Conservation (phyloP, 495 filamentous ascomycete genomes). For the Penicillium cosmopolitanum region DNA sequence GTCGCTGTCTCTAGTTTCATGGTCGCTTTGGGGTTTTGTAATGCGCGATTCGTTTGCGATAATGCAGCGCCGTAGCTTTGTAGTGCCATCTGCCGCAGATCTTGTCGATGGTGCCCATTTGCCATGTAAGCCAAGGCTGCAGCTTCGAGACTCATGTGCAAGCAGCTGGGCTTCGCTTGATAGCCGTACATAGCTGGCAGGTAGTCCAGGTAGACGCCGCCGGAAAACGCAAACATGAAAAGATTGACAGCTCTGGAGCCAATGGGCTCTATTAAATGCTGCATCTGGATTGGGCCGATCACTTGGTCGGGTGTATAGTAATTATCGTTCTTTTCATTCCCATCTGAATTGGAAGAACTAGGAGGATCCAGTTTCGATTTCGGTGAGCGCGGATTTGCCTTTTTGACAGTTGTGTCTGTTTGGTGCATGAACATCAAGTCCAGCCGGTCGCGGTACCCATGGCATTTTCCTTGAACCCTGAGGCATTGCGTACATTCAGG, state of each 20-base stretch:
- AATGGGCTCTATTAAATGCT: slow-evolving; percentile 2
- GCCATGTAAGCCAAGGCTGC: slow-evolving; percentile 10
- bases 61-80: no score
- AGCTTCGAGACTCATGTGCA: slow-evolving; percentile 11
- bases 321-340: no score
- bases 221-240: slow-evolving; percentile 7
- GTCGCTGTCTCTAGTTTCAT: no score
- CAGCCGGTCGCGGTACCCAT: slow-evolving; percentile 7
- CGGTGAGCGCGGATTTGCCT: background rate
- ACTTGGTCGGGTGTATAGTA: background rate
- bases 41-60: no score
- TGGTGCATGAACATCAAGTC: slow-evolving; percentile 15
- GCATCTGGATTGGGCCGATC: slow-evolving; percentile 6
- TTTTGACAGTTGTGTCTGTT: slow-evolving; percentile 8
- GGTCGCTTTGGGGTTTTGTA: no score
- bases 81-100: slow-evolving; percentile 6
- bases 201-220: slow-evolving; percentile 13
- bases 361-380: no score
- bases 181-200: slow-evolving; percentile 5
- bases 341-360: no score
- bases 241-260: slow-evolving; percentile 2
- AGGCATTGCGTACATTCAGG: slow-evolving; percentile 14
- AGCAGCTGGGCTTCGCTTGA: background rate
- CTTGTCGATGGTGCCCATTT: slow-evolving; percentile 6
- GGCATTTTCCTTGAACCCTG: slow-evolving; percentile 7